Base-by-base conservation (phyloP, 1,139 yeast species). In the Candida mesenterica region DNA sequence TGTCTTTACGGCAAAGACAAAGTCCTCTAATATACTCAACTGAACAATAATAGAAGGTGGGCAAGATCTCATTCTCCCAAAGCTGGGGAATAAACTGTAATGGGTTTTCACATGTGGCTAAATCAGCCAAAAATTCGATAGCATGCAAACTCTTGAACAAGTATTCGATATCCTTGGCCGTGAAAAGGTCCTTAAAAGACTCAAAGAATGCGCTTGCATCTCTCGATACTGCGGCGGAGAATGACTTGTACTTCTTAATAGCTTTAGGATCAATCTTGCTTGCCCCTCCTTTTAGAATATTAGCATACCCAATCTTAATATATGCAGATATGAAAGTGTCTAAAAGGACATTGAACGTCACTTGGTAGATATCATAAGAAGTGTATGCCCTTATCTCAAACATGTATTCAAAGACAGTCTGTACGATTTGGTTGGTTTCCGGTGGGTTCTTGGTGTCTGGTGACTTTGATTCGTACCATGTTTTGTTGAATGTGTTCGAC, bases 361-460 rank as follows among this genome's bases (percentile, higher is more conserved):
- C 64, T 48, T 63, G 68, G 43, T 65, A 68, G 24, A 73, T 59
- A 40, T 73, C 74, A 38, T 68, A 69, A 2, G 73, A 59, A 3
- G 72, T 66, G 38, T 71, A 72, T 28, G 70, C 65, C 43, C 75
- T 62, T 34, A 84, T 71, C 42, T 87, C 96, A 24, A 68, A 72
- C 60, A 84, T 66, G 54, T 84, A 87, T 50, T 87, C 96, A 24
- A 68, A 71, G n/a, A 86, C 67, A 0, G 95, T 86, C 44, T 82
- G 90, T 5, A 77, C 73, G 16, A 83, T 77, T 47, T 74, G 79
- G 38, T 71, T 72, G 0, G 75, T 79, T 63, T 68, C 77, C 42
- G 58, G 55, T n/a, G 57, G 57, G 35, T 58, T 65, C 3, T 54
- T 47, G 7, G 57, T 49, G 24, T 54, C 64, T 13, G 43, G 40